Evolutionary conservation across 805 yeast species (phyloP), one percentile per base, ranked within the genome.

Genomic region (Candida dajiaensis): DNA sequence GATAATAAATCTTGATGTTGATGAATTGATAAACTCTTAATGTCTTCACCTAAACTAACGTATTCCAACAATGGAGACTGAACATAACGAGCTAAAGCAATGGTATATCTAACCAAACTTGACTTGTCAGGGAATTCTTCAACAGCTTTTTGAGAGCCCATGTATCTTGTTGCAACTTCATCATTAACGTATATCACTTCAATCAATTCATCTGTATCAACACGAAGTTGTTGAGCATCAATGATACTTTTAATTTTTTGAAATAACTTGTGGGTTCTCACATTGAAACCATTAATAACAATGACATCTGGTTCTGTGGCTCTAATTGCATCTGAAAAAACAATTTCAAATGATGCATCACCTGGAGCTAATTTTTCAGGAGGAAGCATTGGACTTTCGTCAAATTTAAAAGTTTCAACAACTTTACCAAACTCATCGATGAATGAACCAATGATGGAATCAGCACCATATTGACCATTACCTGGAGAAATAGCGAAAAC

Each of bases 1-100:
- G 89, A 71, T 33, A 94, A 68, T 44, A 89, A 68, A 20, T 75
- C 70, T 68, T 94, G 99, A 57, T 84, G 76, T 43, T 82, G 82
- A 61, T 80, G 83, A 57, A 92, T 79, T 3, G 77, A 69, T 45
- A 87, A 69, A 1, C 92, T 77, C 7, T 78, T 67, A 35, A 92
- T 74, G 51, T 88, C 89, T n/a, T 80, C 82, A 22, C 83, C 84
- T 44, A 94, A 71, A 7, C 89, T 77, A 48, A 90, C 81, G 62
- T 90, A 94, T 65, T 94, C 99, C 56, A 87, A 67, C 48, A 94
- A 63, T n/a, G 99, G 99, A 46, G 87, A 85, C 67, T 94, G 99
- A 47, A 86, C 78, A 62, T 88, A 94, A 55, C 98, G 81, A 10
- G 95, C 98, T 52, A 92, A 72, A 10, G 89, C 96, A 51, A 90